Percentiles rank a stretch among this genome's conserved stretches.
Conservation (phyloP, 2,329 filamentous ascomycete species). For the Stachybotrys elegans region DNA sequence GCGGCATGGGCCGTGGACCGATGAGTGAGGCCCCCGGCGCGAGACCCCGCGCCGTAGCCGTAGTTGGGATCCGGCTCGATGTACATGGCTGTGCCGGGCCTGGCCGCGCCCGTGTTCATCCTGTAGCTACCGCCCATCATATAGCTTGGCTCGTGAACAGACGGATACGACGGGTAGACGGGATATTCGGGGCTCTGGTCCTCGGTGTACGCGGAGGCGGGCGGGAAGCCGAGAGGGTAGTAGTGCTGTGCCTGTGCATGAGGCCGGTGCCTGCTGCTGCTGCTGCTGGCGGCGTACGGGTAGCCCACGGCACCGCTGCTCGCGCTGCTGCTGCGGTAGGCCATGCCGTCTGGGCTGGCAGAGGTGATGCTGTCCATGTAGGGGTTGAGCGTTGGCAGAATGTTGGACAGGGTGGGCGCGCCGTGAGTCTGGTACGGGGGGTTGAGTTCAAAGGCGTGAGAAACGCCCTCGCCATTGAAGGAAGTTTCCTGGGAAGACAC, state of each 20-base stretch:
- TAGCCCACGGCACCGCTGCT: too few relatives aligned
- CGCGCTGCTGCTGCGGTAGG: not conserved
- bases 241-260: constrained; percentile 21
- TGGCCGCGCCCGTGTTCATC: constrained; percentile 12
- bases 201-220: constrained; percentile 16
- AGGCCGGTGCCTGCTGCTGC: too few relatives aligned
- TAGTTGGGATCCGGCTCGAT: constrained; percentile 21
- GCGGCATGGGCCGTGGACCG: constrained; percentile 3
- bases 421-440: constrained; percentile 23
- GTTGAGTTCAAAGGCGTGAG: constrained; percentile 24
- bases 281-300: too few relatives aligned
- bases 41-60: constrained; percentile 15
- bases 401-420: constrained; percentile 10
- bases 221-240: constrained; percentile 16
- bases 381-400: constrained; percentile 8
- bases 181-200: constrained; percentile 18
- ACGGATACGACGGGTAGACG: constrained; percentile 16
- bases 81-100: constrained; percentile 15
- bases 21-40: constrained; percentile 12
- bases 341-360: constrained; percentile 2
- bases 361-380: constrained; percentile 15
- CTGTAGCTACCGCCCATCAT: constrained; percentile 17
- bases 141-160: constrained; percentile 18
- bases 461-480: constrained; percentile 18
- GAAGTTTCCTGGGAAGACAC: constrained; percentile 26